Percentiles rank a stretch among this genome's conserved stretches.
phyloP scores from a whole-genome alignment of 176 grass and related monocot genomes.

The Cenchrus americanus region DNA sequence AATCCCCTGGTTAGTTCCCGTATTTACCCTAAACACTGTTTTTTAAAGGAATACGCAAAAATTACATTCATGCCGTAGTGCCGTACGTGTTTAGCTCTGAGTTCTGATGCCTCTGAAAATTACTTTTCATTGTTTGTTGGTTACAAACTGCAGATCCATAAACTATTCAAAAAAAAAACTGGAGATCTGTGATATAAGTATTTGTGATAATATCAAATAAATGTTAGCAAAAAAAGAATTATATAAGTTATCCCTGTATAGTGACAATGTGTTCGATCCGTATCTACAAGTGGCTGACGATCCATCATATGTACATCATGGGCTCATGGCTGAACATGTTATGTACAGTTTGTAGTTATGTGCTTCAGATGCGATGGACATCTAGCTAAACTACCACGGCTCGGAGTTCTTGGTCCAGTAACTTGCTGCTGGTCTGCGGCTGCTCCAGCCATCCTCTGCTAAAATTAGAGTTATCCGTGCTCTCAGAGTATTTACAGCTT shows the following conservation, averaged over 20 bases:
- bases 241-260: background rate
- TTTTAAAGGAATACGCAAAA: too few relatives aligned
- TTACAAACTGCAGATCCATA: background rate
- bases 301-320: slow-evolving; percentile 29
- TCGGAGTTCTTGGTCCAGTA: slow-evolving; percentile 79
- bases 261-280: background rate
- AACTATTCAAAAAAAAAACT: background rate
- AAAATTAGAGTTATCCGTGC: slow-evolving; percentile 61
- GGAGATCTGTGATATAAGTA: background rate
- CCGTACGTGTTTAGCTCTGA: too few relatives aligned
- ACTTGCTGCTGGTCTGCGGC: slow-evolving; percentile 26
- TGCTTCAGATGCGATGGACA: background rate
- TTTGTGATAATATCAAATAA: background rate
- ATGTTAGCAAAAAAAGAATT: background rate
- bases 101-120: background rate
- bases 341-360: background rate
- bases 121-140: background rate
- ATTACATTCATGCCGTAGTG: too few relatives aligned
- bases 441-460: slow-evolving; percentile 79
- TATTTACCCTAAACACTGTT: too few relatives aligned
- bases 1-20: background rate
- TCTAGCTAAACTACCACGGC: slow-evolving; percentile 68
- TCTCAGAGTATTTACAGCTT: slow-evolving; percentile 56
- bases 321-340: background rate
- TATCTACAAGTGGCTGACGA: background rate